phyloP scores from a whole-genome alignment of 257 asterid genomes.

The Solanum ossicruentum region DNA sequence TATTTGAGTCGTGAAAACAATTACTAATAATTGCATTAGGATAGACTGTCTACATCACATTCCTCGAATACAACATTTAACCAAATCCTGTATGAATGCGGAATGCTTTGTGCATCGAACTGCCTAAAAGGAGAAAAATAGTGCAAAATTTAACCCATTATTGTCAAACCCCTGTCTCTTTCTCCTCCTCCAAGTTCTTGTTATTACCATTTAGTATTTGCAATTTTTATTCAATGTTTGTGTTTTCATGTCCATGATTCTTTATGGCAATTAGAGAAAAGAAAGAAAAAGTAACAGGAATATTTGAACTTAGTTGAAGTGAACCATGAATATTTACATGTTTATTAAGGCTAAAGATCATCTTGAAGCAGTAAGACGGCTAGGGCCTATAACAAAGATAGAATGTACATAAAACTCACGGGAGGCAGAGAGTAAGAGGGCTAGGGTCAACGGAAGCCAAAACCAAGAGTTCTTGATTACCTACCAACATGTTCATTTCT shows the following conservation, averaged over 20 bases:
- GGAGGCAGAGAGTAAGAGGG: conserved; percentile 18
- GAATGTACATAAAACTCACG: neutral
- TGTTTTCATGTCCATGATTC: neutral
- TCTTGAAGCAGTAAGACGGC: neutral
- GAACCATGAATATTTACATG: neutral
- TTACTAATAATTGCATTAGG: neutral
- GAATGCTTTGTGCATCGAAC: neutral
- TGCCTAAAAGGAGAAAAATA: neutral
- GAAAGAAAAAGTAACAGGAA: neutral
- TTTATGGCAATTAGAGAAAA: neutral
- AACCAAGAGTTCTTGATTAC: conserved; percentile 22
- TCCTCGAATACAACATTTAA: neutral
- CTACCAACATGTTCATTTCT: conserved; percentile 35
- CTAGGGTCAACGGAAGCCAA: conserved; percentile 36
- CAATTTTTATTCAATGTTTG: neutral
- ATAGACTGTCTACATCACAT: neutral
- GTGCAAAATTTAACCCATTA: no score
- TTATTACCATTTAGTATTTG: neutral
- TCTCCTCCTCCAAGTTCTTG: neutral
- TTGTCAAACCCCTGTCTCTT: neutral
- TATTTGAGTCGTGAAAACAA: neutral
- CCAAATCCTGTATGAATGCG: neutral
- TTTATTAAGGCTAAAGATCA: neutral
- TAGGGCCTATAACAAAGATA: neutral
- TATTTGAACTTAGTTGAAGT: neutral